Conservation (phyloP, 768 basidiomycete species). For the Collybiopsis confluens region DNA sequence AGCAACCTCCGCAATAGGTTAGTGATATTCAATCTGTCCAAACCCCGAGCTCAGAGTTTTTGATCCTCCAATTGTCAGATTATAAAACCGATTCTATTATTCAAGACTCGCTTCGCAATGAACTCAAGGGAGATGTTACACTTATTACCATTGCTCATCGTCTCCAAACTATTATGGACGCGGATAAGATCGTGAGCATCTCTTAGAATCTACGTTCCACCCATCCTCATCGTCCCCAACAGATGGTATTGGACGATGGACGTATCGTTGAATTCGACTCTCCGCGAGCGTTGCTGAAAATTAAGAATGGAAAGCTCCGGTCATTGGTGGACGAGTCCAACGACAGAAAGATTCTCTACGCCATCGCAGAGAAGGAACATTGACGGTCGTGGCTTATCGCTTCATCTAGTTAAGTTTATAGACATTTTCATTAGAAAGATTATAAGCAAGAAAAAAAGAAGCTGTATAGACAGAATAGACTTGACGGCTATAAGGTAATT, state of each 20-base stretch:
- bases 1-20: conserved; percentile 50
- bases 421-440: background rate
- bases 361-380: conserved; percentile 17
- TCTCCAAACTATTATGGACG: conserved; percentile 65
- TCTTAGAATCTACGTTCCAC: conserved; percentile 17
- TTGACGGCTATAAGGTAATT: no score
- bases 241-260: conserved; percentile 57
- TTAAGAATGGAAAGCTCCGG: conserved; percentile 34
- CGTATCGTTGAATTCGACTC: conserved; percentile 42
- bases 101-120: conserved; percentile 62
- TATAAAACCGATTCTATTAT: conserved; percentile 66
- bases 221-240: background rate
- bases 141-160: conserved; percentile 69
- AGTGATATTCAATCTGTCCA: background rate
- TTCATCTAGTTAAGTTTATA: background rate
- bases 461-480: no score
- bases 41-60: background rate
- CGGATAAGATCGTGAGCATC: conserved; percentile 46
- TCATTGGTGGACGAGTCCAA: conserved; percentile 40
- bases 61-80: conserved; percentile 27
- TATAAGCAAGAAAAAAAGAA: no score
- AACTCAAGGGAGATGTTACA: conserved; percentile 57
- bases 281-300: conserved; percentile 36
- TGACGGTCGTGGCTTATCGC: background rate
- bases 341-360: conserved; percentile 33